Evolutionary conservation across 2,329 filamentous ascomycete species (phyloP), one percentile per base, ranked within the genome.

Genomic region (Lachnellula hyalina): DNA sequence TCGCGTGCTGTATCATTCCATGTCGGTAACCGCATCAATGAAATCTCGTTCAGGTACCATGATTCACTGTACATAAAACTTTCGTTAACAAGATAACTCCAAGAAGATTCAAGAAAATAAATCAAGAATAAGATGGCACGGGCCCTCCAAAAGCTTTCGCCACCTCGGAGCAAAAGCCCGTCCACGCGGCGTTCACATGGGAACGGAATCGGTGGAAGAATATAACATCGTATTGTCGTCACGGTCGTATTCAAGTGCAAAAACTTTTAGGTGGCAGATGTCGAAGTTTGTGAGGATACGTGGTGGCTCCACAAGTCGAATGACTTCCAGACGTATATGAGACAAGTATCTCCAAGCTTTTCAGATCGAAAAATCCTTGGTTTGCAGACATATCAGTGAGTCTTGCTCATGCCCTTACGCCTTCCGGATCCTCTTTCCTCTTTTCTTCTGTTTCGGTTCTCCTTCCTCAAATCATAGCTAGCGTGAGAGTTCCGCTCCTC

Each of bases 391-490:
- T 21, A 12, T 21, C 41, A 21, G 19, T 44, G 19, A 44, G 41
- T 44, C 12, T 14, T 44, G 19, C 19, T 11, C 41, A 15, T 44
- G 12, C 1, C 41, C 12, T 44, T 44, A 44, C 12, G 15, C 9
- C 38, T 41, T n/a, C 38, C 38, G 25, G 19, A 47, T 8, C 32
- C 41, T 40, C 32, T 52, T 4, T 32, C 28, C 32, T 53, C 47
- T 17, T 25, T 53, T 36, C 28, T 54, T 25, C 52, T 54, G 19
- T 47, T 51, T 52, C 60, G 49, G 1, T 50, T 47, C 28, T 61
- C 60, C 19, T 44, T 56, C 28, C 11, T 32, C 49, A 53, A 46
- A 35, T 61, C 41, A 40, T 59, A 28, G 15, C 45, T 57, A 25
- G 17, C 54, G 5, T 6, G 4, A 14, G 11, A 28, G 11, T 52